phyloP scores from a whole-genome alignment of 1,139 yeast species.

The Pichia sp. region DNA sequence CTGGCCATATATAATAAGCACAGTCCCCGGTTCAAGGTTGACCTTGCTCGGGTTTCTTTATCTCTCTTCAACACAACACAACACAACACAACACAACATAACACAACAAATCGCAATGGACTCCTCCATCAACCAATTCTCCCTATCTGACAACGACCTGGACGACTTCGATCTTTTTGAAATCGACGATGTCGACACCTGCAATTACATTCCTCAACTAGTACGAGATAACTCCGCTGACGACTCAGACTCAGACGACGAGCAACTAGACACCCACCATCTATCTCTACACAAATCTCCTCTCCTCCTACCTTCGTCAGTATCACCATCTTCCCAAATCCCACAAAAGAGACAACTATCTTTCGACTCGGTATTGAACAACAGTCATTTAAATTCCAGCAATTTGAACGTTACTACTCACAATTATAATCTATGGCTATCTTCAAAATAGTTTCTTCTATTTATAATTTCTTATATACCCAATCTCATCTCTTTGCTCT shows the following conservation, averaged over 20 bases:
- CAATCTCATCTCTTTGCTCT: background rate
- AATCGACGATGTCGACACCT: slow-evolving; percentile 11
- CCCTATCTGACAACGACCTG: slow-evolving; percentile 2
- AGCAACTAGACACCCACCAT: no score
- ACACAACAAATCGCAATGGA: no score
- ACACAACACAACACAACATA: no score
- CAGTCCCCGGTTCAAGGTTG: no score
- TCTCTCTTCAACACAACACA: no score
- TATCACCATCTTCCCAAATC: background rate
- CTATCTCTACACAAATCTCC: no score
- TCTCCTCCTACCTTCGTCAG: background rate
- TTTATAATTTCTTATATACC: background rate
- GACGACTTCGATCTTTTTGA: slow-evolving; percentile 9
- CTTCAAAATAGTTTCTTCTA: background rate
- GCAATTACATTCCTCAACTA: background rate
- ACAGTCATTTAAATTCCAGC: background rate
- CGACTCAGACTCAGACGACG: background rate
- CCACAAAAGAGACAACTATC: background rate
- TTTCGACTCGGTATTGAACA: slow-evolving; percentile 8
- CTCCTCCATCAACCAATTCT: background rate
- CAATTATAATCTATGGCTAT: slow-evolving; percentile 12
- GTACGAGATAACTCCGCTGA: background rate
- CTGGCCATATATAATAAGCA: no score
- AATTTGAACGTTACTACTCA: slow-evolving; percentile 6
- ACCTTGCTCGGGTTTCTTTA: no score